Base-by-base conservation (phyloP, 2,329 filamentous ascomycete genomes). In the Xylariomycetidae sp. region DNA sequence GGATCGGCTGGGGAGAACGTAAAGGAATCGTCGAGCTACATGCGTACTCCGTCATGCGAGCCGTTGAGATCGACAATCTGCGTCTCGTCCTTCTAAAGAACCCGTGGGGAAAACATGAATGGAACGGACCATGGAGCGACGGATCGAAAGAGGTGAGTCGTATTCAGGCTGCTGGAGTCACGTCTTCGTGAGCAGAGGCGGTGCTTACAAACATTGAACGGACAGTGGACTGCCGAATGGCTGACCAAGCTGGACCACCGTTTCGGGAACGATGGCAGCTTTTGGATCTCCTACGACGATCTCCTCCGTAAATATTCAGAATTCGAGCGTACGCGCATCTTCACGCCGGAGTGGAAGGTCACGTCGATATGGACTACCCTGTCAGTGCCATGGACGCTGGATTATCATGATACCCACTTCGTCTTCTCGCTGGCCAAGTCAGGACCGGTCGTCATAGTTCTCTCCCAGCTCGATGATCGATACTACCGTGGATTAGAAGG, bases 61-160 rank as follows among this genome's bases (percentile, higher is more conserved):
- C 70, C 2, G 62, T 72, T 11, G 80, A 82, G 42, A 63, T 77
- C 33, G 70, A 80, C 25, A 78, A 76, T 2, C 63, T 79, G 17
- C 72, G 81, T 3, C 63, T 88, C 2, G 64, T 88, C 3, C 70
- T 80, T 31, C 63, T 87, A 25, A 74, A 70, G 44, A 92, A 92
- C 47, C 87, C 87, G 0, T 92, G 85, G 86, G 87, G 86, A 2
- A 78, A 79, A 43, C 77, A 75, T 19, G 86, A 88, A 58, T 92
- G 86, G 85, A 83, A 76, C 18, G 87, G 87, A 2, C 69, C 84
- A 2, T 92, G 86, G 85, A 81, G 76, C 4, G 87, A 92, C 51
- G 87, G 87, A 0, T 87, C 82, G 6, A 84, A 86, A 49, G 81
- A 90, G n/a, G n/a, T n/a, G n/a, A n/a, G n/a, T n/a, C n/a, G n/a